A percentile compares a stretch with the other conserved stretches of the same genome.
These are phyloP conservation scores for Macrotyloma uniflorum DNA, from an alignment of 306 rosid species.

Conservation along the genomic window DNA sequence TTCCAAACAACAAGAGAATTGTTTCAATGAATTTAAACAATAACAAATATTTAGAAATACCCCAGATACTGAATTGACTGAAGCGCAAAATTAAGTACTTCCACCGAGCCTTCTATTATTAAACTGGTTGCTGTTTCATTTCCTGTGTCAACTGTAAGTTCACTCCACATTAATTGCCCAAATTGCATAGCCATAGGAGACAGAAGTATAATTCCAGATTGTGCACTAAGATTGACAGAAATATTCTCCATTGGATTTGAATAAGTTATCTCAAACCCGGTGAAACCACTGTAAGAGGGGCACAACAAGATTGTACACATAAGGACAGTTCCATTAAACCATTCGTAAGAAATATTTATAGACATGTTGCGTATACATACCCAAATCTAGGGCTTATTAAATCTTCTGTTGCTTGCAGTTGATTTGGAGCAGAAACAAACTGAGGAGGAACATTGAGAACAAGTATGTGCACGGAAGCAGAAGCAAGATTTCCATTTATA, in stretches of 20 bases:
- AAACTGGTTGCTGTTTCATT: slow-evolving; percentile 53
- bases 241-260: slow-evolving; percentile 73
- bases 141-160: slow-evolving; percentile 45
- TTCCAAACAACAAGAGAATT: neutral
- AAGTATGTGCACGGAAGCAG: slow-evolving; percentile 61
- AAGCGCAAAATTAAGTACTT: slow-evolving; percentile 73
- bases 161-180: slow-evolving; percentile 62
- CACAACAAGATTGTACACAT: slow-evolving; percentile 15
- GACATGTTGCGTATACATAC: slow-evolving; percentile 39
- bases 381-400: slow-evolving; percentile 75
- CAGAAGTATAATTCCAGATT: slow-evolving; percentile 60
- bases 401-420: slow-evolving; percentile 82
- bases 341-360: neutral
- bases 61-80: slow-evolving; percentile 83
- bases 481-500: slow-evolving; percentile 76
- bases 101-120: slow-evolving; percentile 66
- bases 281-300: slow-evolving; percentile 62
- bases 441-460: slow-evolving; percentile 84
- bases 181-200: slow-evolving; percentile 76
- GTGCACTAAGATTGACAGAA: slow-evolving; percentile 65
- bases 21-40: slow-evolving; percentile 8
- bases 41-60: slow-evolving; percentile 38
- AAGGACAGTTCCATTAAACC: slow-evolving; percentile 13
- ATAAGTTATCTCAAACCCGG: slow-evolving; percentile 75
- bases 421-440: slow-evolving; percentile 73